A percentile compares a stretch with the other conserved stretches of the same genome.
Evolutionary conservation across 2,329 filamentous ascomycete species (phyloP).

Genomic region (Daldinia eschscholtzii): DNA sequence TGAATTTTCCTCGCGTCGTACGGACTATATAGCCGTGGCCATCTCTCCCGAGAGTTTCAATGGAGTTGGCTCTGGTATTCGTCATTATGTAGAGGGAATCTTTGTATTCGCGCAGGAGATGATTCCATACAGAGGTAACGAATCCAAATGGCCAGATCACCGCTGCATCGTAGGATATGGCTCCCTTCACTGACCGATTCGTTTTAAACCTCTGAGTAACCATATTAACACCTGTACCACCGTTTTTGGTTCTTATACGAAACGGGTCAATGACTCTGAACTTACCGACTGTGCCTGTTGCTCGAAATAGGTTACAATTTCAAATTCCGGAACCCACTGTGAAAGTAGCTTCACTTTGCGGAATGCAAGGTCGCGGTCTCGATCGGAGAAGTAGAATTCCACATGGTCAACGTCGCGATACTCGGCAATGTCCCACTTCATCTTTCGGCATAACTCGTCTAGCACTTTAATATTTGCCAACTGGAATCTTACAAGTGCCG

Average conservation of each 20-base stretch:
- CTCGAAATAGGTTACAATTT: slow-evolving; percentile 53
- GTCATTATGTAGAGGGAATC: slow-evolving; percentile 34
- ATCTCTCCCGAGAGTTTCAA: slow-evolving; percentile 52
- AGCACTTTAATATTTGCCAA: slow-evolving; percentile 58
- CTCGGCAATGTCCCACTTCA: slow-evolving; percentile 55
- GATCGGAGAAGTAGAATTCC: slow-evolving; percentile 59
- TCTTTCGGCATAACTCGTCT: slow-evolving; percentile 54
- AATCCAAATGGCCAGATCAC: slow-evolving; percentile 64
- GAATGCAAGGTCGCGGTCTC: slow-evolving; percentile 53
- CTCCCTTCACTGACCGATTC: slow-evolving; percentile 56
- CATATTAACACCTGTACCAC: slow-evolving; percentile 10
- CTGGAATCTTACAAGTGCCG: slow-evolving; percentile 59
- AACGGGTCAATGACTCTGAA: slow-evolving; percentile 13
- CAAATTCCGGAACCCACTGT: slow-evolving; percentile 57
- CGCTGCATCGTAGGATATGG: slow-evolving; percentile 60
- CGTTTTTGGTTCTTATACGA: neutral
- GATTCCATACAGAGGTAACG: slow-evolving; percentile 60
- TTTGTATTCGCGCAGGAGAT: slow-evolving; percentile 53
- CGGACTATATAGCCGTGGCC: slow-evolving; percentile 57
- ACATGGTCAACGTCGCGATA: slow-evolving; percentile 61
- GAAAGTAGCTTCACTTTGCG: slow-evolving; percentile 52
- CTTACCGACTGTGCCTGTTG: slow-evolving; percentile 53
- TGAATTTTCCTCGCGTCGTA: slow-evolving; percentile 61
- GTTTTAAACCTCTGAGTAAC: slow-evolving; percentile 53
- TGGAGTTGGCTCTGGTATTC: slow-evolving; percentile 48